These are phyloP conservation scores for Flaveria ramosissima DNA, from an alignment of 129 eudicot species.

Conservation along the genomic window DNA sequence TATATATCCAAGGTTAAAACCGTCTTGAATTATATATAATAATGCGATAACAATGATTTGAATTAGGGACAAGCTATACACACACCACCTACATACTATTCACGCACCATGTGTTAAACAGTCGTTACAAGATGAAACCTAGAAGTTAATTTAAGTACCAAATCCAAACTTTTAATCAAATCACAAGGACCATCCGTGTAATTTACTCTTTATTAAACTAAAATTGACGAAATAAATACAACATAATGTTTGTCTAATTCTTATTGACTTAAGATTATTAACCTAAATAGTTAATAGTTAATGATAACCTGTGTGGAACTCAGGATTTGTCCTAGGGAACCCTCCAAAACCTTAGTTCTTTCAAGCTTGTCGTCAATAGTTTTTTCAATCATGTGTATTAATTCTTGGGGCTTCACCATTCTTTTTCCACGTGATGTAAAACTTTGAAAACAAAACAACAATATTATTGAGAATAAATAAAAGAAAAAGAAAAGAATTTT, in stretches of 20 bases:
- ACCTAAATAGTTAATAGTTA: no score
- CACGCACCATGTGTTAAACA: no score
- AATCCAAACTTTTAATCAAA: no score
- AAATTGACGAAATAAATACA: neutral
- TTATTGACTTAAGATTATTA: neutral
- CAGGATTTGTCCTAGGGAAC: conserved; percentile 75
- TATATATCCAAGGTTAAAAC: no score
- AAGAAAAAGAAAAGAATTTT: neutral
- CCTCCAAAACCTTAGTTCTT: conserved; percentile 71
- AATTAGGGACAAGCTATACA: no score
- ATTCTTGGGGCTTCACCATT: conserved; percentile 63
- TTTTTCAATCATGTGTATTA: conserved; percentile 60
- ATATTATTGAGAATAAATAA: neutral
- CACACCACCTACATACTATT: no score
- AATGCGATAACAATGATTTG: no score
- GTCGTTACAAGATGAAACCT: no score
- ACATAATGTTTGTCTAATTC: neutral
- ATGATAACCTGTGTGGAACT: conserved; percentile 61
- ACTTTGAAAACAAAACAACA: conserved; percentile 29
- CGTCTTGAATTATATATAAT: no score
- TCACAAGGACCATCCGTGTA: no score
- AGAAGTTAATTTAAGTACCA: no score
- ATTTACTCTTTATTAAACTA: no score
- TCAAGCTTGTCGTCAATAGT: conserved; percentile 69
- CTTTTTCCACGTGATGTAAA: conserved; percentile 66